phyloP scores from a whole-genome alignment of 352 stramenopile genomes.

The Globisporangium echinulatum region DNA sequence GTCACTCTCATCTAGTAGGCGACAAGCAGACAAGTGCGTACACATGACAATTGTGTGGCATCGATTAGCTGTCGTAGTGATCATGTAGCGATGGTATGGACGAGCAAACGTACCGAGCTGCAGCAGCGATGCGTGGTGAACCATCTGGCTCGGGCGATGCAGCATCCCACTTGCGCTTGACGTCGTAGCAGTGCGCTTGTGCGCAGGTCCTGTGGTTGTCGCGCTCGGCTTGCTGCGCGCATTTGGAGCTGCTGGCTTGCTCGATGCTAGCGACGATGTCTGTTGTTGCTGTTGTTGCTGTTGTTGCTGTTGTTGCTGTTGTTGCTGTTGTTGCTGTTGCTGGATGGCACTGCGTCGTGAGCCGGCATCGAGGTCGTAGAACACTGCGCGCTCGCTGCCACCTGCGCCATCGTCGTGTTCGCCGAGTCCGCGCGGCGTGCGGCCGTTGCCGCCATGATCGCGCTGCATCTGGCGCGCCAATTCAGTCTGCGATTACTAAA shows the following conservation, averaged over 20 bases:
- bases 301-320: background rate
- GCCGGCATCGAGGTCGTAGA: constrained; percentile 45
- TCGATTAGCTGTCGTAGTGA: background rate
- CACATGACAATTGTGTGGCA: background rate
- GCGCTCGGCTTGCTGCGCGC: background rate
- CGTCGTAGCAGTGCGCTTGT: background rate
- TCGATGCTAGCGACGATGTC: background rate
- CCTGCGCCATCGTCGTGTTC: constrained; percentile 14
- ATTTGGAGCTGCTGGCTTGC: background rate
- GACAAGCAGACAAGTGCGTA: background rate
- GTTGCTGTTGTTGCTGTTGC: constrained; percentile 7
- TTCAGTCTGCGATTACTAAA: background rate
- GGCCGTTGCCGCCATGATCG: too few relatives aligned
- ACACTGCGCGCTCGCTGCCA: constrained; percentile 49
- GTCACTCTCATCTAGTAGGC: constrained; percentile 1
- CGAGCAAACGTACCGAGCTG: constrained; percentile 24
- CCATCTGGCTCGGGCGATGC: constrained; percentile 32
- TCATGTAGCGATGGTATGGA: background rate
- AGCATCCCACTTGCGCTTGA: constrained; percentile 11
- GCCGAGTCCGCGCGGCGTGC: background rate
- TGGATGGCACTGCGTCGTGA: constrained; percentile 17
- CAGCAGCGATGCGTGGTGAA: constrained; percentile 30
- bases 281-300: background rate
- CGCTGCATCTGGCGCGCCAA: background rate
- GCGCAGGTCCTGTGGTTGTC: background rate